Percentiles rank a stretch among this genome's conserved stretches.
These are phyloP conservation scores for Bryopsis sp. DNA, from an alignment of 139 green algal genomes.

Conservation along the genomic window DNA sequence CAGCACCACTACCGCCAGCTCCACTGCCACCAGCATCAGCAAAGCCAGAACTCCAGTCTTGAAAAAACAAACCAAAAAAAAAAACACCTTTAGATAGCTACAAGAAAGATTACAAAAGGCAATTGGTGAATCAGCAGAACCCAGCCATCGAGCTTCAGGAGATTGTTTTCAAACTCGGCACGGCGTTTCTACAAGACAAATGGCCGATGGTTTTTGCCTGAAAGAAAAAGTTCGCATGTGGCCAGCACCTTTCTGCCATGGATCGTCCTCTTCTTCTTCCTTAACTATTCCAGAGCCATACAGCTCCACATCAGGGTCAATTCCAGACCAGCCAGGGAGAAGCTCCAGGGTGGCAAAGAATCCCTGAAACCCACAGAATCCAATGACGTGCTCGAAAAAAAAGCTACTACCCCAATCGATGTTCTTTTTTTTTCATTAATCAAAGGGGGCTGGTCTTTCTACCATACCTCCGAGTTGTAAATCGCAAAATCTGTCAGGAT, in stretches of 20 bases:
- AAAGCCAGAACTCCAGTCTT: not conserved
- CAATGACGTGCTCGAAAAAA: not conserved
- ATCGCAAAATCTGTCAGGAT: constrained; percentile 71
- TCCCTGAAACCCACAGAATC: constrained; percentile 36
- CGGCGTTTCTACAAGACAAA: no score
- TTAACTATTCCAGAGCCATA: constrained; percentile 68
- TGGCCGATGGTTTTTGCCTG: no score
- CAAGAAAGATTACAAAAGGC: no score
- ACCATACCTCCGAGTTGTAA: constrained; percentile 74
- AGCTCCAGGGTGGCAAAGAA: constrained; percentile 76
- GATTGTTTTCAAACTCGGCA: not conserved
- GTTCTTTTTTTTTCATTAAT: not conserved
- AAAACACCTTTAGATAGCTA: no score
- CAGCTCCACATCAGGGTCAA: constrained; percentile 76
- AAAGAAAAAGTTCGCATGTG: no score
- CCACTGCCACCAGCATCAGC: constrained; percentile 19
- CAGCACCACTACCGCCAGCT: no score
- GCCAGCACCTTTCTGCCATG: no score
- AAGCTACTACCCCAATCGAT: not conserved
- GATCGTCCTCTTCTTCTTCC: constrained; percentile 73
- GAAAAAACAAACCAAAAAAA: not conserved
- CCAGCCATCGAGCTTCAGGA: not conserved
- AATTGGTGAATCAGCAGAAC: no score
- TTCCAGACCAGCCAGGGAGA: constrained; percentile 74
- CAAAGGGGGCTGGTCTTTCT: not conserved